phyloP scores from a whole-genome alignment of 768 basidiomycete species.

The Mycena galericulata region DNA sequence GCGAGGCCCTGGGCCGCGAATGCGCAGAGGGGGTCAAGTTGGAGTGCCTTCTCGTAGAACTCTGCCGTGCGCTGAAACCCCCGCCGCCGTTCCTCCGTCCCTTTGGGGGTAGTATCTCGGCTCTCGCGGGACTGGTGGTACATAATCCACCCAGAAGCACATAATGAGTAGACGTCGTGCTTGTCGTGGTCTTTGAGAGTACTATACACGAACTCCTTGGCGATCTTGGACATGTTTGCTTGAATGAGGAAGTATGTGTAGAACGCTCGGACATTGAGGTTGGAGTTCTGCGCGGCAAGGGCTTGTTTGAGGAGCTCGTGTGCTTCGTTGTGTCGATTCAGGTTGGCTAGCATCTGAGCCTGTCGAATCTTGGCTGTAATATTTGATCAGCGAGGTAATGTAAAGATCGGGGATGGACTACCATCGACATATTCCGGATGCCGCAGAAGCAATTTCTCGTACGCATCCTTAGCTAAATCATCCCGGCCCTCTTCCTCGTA shows the following conservation, averaged over 20 bases:
- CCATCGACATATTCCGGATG: conserved; percentile 98
- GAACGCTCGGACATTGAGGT: conserved; percentile 91
- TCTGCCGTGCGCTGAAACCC: conserved; percentile 88
- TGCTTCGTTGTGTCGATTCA: conserved; percentile 83
- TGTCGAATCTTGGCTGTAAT: conserved; percentile 90
- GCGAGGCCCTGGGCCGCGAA: conserved; percentile 96
- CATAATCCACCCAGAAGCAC: conserved; percentile 87
- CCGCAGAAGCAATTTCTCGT: conserved; percentile 85
- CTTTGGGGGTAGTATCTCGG: conserved; percentile 69
- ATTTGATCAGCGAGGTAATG: conserved; percentile 8
- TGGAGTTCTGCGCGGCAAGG: conserved; percentile 78
- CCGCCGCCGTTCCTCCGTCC: conserved; percentile 76
- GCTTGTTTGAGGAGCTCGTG: conserved; percentile 93
- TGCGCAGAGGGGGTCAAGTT: conserved; percentile 86
- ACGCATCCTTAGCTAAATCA: conserved; percentile 83
- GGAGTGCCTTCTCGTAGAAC: conserved; percentile 92
- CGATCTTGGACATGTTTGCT: conserved; percentile 73
- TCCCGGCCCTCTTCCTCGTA: conserved; percentile 89
- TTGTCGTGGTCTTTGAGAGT: conserved; percentile 90
- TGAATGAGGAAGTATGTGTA: conserved; percentile 95
- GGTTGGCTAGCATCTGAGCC: conserved; percentile 78
- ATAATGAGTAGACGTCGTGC: conserved; percentile 92
- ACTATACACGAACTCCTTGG: conserved; percentile 90
- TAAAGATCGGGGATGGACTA: conserved; percentile 52
- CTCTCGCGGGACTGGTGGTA: conserved; percentile 90